Evolutionary conservation across 2,329 filamentous ascomycete genomes (phyloP), one percentile per base, ranked within the genome.

Genomic region (Fusarium caatingaense): DNA sequence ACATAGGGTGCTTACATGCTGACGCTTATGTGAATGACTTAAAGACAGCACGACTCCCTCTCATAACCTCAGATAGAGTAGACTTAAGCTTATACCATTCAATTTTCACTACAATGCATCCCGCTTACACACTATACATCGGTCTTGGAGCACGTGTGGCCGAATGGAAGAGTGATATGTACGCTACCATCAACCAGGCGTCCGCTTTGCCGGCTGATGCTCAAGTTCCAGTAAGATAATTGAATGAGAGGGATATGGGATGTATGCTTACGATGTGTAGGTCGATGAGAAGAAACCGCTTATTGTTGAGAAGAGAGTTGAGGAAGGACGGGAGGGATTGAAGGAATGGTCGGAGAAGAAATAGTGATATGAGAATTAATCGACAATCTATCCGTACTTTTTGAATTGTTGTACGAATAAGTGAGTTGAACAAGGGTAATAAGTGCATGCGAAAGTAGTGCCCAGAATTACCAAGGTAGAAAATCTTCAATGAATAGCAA

Each of bases 121-220:
- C 63, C 4, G 67, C 54, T 30, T 69, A 70, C 6, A 63, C 63
- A 5, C 18, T 69, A 6, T 69, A 70, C 12, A 34, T 64, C n/a
- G 62, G 62, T 6, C 57, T 67, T 6, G 30, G 27, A 18, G 48
- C 63, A 8, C 53, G 42, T 7, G 27, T 67, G 37, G n/a, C 62
- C 1, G 53, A 63, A 15, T 56, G 58, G 53, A 59, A 64, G 46
- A 54, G 50, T 0, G 46, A 49, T 8, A 21, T 67, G 16, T 49
- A 46, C 40, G 44, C 40, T 7, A 27, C 46, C 2, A 10, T 69
- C 11, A 64, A 25, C 11, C 58, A 56, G 8, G 56, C 41, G 1
- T 48, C 70, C 32, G 25, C 20, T 9, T 8, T 12, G 6, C 50
- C 41, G 5, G 25, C 13, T 2, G 18, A 50, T 41, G 12, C 21